Evolutionary conservation across 2,329 filamentous ascomycete species (phyloP).

Genomic region (Sordariomycetes sp.): DNA sequence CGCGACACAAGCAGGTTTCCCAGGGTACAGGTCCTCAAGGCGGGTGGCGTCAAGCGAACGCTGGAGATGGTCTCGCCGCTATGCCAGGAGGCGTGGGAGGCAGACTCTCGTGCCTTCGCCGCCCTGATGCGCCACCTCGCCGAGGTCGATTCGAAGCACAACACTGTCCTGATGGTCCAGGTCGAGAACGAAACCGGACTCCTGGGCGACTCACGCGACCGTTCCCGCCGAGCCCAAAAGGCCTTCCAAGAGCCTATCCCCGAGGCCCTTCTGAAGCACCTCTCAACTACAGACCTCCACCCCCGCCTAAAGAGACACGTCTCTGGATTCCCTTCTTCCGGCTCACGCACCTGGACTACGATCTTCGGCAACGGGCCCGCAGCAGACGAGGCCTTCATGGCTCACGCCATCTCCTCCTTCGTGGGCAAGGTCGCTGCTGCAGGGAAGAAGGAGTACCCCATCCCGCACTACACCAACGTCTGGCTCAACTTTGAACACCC

Average conservation of each 20-base stretch:
- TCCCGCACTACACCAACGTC: constrained; percentile 20
- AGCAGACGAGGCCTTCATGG: constrained; percentile 23
- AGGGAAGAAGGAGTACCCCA: constrained; percentile 17
- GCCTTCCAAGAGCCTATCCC: constrained; percentile 17
- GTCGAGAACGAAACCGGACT: constrained; percentile 43
- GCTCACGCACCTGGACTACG: constrained; percentile 15
- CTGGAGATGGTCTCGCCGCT: constrained; percentile 19
- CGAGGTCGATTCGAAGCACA: constrained; percentile 27
- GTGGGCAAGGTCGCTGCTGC: constrained; percentile 19
- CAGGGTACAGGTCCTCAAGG: constrained; percentile 15
- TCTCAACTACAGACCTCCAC: neutral
- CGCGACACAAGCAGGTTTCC: constrained; percentile 20
- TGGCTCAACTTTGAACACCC: constrained; percentile 17
- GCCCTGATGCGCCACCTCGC: constrained; percentile 19
- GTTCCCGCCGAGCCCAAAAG: constrained; percentile 23
- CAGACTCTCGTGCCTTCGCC: constrained; percentile 18
- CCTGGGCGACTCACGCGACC: constrained; percentile 36
- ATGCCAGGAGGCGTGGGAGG: constrained; percentile 13
- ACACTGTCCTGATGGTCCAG: constrained; percentile 41
- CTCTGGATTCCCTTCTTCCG: constrained; percentile 9
- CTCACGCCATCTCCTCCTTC: constrained; percentile 17
- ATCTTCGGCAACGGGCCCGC: constrained; percentile 15
- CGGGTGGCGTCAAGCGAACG: constrained; percentile 16
- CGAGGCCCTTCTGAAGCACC: neutral
- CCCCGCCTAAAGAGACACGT: neutral